phyloP scores from a whole-genome alignment of 2,329 filamentous ascomycete genomes.

The Fusarium burgessii region DNA sequence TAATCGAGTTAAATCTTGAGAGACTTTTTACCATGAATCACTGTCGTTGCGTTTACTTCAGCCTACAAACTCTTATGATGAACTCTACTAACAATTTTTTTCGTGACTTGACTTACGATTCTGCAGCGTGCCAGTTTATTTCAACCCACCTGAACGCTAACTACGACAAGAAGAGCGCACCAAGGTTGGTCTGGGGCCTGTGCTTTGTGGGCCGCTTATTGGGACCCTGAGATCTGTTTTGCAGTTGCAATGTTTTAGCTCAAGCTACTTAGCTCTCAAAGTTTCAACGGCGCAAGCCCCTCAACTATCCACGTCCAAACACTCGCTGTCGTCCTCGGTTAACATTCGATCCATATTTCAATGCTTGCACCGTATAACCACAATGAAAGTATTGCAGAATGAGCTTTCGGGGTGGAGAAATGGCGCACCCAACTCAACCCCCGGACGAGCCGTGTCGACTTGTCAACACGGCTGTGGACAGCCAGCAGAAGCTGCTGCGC shows the following conservation, averaged over 20 bases:
- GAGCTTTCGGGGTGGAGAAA: slow-evolving; percentile 42
- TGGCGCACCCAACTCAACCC: slow-evolving; percentile 42
- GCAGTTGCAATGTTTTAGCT: slow-evolving; percentile 19
- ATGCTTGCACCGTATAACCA: slow-evolving; percentile 29
- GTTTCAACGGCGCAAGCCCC: slow-evolving; percentile 38
- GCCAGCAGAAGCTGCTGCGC: slow-evolving; percentile 23
- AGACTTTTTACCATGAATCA: not conserved
- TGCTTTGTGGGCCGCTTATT: slow-evolving; percentile 31
- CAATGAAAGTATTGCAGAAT: slow-evolving; percentile 36
- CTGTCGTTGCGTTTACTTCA: not conserved
- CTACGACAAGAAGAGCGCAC: slow-evolving; percentile 14
- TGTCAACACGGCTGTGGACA: slow-evolving; percentile 43
- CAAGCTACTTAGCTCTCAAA: slow-evolving; percentile 21
- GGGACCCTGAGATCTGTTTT: slow-evolving; percentile 27
- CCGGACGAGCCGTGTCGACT: slow-evolving; percentile 37
- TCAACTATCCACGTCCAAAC: slow-evolving; percentile 23
- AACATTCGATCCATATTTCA: not conserved
- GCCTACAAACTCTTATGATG: not conserved
- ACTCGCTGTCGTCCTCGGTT: not conserved
- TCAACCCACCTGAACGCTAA: slow-evolving; percentile 18
- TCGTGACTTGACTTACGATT: not conserved
- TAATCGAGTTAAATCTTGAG: not conserved
- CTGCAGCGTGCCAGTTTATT: slow-evolving; percentile 1
- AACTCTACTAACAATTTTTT: not conserved
- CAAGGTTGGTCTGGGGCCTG: slow-evolving; percentile 19